Evolutionary conservation across 2,329 filamentous ascomycete species (phyloP).

Genomic region (Mycocentrospora acerina): DNA sequence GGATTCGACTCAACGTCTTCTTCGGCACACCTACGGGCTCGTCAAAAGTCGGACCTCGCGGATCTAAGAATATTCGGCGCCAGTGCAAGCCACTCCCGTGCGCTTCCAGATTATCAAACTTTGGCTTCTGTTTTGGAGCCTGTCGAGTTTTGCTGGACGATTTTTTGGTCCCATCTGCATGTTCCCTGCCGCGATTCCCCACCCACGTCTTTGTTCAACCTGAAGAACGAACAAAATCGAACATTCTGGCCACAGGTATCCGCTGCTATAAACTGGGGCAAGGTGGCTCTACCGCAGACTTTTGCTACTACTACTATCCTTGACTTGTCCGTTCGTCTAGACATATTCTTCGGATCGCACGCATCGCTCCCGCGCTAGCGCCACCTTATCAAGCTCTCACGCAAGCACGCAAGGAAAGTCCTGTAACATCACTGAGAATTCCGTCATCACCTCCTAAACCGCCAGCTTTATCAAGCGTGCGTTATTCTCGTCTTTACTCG

Average conservation of each 20-base stretch:
- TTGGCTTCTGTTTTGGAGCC: conserved; percentile 16
- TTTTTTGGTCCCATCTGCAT: conserved; percentile 15
- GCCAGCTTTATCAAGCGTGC: conserved; percentile 1
- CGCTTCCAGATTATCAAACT: conserved; percentile 13
- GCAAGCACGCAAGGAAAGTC: conserved; percentile 13
- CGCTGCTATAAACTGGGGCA: conserved; percentile 27
- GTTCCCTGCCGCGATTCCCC: conserved; percentile 24
- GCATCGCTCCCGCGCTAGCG: conserved; percentile 14
- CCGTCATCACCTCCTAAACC: conserved; percentile 3
- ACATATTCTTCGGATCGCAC: conserved; percentile 14
- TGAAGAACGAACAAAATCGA: conserved; percentile 29
- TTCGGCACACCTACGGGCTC: conserved; percentile 14
- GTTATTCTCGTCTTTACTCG: conserved; percentile 1
- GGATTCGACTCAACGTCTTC: conserved; percentile 5
- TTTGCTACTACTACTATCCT: conserved; percentile 13
- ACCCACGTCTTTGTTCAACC: conserved; percentile 27
- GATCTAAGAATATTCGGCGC: conserved; percentile 19
- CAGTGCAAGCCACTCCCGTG: conserved; percentile 29
- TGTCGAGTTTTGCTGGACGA: conserved; percentile 19
- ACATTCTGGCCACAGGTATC: conserved; percentile 33
- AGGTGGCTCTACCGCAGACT: conserved; percentile 15
- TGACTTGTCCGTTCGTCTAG: conserved; percentile 9
- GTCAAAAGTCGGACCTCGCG: conserved; percentile 12
- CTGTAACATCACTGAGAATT: conserved; percentile 6
- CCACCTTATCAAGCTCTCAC: conserved; percentile 20